These are phyloP conservation scores for Lactarius vividus DNA, from an alignment of 768 basidiomycete genomes.

Conservation along the genomic window DNA sequence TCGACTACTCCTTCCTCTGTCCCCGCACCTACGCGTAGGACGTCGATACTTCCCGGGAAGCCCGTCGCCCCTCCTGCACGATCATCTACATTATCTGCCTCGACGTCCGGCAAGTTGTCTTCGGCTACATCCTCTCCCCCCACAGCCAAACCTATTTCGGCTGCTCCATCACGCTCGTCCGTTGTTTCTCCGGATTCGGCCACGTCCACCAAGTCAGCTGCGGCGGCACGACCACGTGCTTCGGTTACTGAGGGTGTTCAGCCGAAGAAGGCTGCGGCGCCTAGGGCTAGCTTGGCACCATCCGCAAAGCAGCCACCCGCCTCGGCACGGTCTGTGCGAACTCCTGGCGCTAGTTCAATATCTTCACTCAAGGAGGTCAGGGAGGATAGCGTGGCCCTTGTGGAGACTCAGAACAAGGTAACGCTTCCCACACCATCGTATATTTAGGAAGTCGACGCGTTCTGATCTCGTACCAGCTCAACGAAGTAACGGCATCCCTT, in stretches of 20 bases:
- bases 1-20: constrained; percentile 12
- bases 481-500: constrained; percentile 53
- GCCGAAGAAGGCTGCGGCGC: constrained; percentile 36
- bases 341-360: constrained; percentile 56
- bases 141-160: constrained; percentile 38
- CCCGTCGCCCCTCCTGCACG: constrained; percentile 11
- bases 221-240: constrained; percentile 55
- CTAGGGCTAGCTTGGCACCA: constrained; percentile 32
- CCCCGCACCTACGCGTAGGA: constrained; percentile 20
- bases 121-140: constrained; percentile 35
- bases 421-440: not conserved
- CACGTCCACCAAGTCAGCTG: constrained; percentile 33
- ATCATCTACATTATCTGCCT: constrained; percentile 24
- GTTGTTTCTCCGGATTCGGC: constrained; percentile 55
- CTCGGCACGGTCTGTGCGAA: constrained; percentile 36
- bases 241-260: constrained; percentile 64
- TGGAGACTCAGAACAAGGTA: constrained; percentile 62
- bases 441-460: constrained; percentile 6
- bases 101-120: constrained; percentile 25
- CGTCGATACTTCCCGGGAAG: constrained; percentile 42
- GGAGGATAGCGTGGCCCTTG: constrained; percentile 55
- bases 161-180: constrained; percentile 43
- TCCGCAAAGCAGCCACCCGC: constrained; percentile 38
- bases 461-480: constrained; percentile 45
- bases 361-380: constrained; percentile 72